Conservation (phyloP, 2,329 filamentous ascomycete species). For the Exophiala dermatitidis region DNA sequence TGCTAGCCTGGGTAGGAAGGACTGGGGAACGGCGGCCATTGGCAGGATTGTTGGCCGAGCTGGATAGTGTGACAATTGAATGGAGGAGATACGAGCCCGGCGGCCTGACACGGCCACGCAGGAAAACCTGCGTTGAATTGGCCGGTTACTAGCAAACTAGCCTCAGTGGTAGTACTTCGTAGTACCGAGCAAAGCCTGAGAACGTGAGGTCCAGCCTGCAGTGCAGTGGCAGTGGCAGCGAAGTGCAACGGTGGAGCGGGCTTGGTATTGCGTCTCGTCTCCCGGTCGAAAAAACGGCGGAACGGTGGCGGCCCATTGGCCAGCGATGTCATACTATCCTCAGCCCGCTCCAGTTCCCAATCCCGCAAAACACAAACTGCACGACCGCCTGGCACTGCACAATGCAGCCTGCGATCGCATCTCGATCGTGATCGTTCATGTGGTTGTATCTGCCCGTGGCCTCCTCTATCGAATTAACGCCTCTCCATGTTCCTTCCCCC, state of each 20-base stretch:
- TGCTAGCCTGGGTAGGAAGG: neutral
- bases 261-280: neutral
- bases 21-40: neutral
- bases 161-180: too few relatives aligned
- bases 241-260: conserved; percentile 1
- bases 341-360: too few relatives aligned
- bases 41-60: neutral
- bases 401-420: neutral
- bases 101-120: neutral
- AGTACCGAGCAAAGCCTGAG: too few relatives aligned
- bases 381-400: too few relatives aligned
- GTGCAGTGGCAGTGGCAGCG: too few relatives aligned
- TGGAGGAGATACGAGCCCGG: too few relatives aligned
- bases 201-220: too few relatives aligned
- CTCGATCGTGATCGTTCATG: neutral
- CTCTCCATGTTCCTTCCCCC: neutral
- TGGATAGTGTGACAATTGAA: too few relatives aligned
- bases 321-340: conserved; percentile 4
- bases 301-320: neutral
- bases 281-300: neutral
- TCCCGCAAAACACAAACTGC: neutral
- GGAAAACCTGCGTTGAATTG: neutral
- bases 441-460: neutral
- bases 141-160: too few relatives aligned
- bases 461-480: neutral